phyloP scores from a whole-genome alignment of 2,329 filamentous ascomycete genomes.

The Fusarium setosum region DNA sequence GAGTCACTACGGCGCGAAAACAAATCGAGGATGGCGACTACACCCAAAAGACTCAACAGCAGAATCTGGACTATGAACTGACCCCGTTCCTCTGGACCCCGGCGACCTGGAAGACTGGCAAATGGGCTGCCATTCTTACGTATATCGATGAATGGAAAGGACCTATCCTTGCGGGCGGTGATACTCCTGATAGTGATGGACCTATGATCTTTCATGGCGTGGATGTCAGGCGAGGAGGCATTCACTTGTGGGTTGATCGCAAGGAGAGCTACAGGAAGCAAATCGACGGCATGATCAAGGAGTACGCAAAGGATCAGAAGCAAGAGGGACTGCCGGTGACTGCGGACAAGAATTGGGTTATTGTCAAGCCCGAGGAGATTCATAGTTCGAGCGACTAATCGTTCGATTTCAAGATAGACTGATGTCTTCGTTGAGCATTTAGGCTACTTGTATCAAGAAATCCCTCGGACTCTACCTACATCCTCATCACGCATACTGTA shows the following conservation, averaged over 20 bases:
- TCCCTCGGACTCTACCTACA: background rate
- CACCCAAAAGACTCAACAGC: slow-evolving; percentile 35
- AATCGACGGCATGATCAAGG: slow-evolving; percentile 51
- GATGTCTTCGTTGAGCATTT: background rate
- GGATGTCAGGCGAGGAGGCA: slow-evolving; percentile 53
- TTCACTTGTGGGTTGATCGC: slow-evolving; percentile 56
- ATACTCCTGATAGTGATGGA: slow-evolving; percentile 56
- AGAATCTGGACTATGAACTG: slow-evolving; percentile 53
- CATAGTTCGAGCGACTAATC: slow-evolving; percentile 1
- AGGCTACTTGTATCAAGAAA: background rate
- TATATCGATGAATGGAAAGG: slow-evolving; percentile 57
- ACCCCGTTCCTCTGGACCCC: slow-evolving; percentile 57
- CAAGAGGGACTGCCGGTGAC: slow-evolving; percentile 51
- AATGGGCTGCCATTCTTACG: slow-evolving; percentile 55
- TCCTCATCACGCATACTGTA: slow-evolving; percentile 46
- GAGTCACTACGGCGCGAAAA: slow-evolving; percentile 51
- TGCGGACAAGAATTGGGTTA: slow-evolving; percentile 58
- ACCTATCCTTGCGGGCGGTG: slow-evolving; percentile 55
- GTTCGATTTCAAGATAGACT: background rate
- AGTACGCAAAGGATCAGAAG: slow-evolving; percentile 48
- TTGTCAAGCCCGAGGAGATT: slow-evolving; percentile 54
- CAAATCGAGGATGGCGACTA: slow-evolving; percentile 53
- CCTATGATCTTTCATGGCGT: slow-evolving; percentile 59
- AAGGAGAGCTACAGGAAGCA: slow-evolving; percentile 48
- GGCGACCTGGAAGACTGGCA: slow-evolving; percentile 57